Evolutionary conservation across 345 rosid species (phyloP).

Genomic region (Bruguiera parviflora): DNA sequence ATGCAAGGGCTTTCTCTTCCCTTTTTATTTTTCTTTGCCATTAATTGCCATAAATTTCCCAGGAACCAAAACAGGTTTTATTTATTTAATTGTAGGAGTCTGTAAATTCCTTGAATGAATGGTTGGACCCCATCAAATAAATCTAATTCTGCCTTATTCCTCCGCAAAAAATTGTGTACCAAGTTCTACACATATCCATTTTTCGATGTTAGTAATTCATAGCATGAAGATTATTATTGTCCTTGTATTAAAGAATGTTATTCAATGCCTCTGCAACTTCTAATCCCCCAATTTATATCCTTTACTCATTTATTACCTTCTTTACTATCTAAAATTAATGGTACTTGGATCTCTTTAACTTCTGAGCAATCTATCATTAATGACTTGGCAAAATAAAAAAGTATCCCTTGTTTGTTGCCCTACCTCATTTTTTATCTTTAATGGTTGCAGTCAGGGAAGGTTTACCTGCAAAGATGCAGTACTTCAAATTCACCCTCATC

Average conservation of each 20-base stretch:
- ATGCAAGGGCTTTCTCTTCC: background rate
- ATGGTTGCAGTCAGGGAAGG: slow-evolving; percentile 75
- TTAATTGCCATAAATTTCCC: background rate
- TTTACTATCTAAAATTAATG: background rate
- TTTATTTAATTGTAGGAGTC: background rate
- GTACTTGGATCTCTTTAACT: background rate
- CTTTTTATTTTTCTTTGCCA: background rate
- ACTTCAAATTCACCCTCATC: slow-evolving; percentile 38
- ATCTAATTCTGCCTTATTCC: too few species aligned
- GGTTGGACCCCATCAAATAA: background rate
- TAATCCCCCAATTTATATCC: background rate
- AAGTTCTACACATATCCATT: background rate
- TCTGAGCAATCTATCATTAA: background rate
- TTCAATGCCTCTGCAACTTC: slow-evolving; percentile 15
- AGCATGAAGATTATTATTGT: background rate
- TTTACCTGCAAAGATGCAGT: slow-evolving; percentile 65
- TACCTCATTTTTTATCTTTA: background rate
- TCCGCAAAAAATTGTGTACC: background rate
- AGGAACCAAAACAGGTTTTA: slow-evolving; percentile 5
- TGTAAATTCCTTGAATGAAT: slow-evolving; percentile 1
- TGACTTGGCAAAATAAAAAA: background rate
- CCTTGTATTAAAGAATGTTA: slow-evolving; percentile 1
- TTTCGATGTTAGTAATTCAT: background rate
- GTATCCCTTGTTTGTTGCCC: background rate
- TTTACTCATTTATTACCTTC: background rate